Evolutionary conservation across 192 early-diverging fungal genomes (phyloP).

Genomic region (Linnemannia elongata): DNA sequence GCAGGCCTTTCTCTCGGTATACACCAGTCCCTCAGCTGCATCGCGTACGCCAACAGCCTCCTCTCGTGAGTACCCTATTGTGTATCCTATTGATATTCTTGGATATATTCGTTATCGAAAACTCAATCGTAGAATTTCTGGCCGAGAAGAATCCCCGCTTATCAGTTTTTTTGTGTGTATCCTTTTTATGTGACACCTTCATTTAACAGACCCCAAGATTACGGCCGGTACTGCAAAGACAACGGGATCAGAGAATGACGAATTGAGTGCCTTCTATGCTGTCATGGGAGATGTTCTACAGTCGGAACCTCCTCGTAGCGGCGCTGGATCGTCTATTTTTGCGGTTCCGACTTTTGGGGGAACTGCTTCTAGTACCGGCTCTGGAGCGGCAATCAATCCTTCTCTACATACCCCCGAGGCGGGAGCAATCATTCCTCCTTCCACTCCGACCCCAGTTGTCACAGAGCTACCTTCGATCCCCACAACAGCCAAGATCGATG

Average conservation of each 20-base stretch:
- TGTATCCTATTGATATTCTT: not conserved
- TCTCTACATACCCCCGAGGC: not conserved
- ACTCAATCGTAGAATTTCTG: not conserved
- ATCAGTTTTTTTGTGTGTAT: not conserved
- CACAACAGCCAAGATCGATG: constrained; percentile 40
- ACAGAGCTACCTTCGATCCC: constrained; percentile 42
- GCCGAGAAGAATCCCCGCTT: not conserved
- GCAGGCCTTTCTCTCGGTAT: constrained; percentile 67
- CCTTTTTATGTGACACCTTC: not conserved
- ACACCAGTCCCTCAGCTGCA: constrained; percentile 34
- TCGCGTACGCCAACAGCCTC: not conserved
- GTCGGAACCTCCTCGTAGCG: constrained; percentile 8
- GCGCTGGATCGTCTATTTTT: constrained; percentile 11
- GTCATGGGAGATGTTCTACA: constrained; percentile 59
- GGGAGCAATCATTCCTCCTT: not conserved
- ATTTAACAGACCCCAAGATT: not conserved
- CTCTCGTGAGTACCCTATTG: not conserved
- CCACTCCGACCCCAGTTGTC: constrained; percentile 6
- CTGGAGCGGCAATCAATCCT: not conserved
- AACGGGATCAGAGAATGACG: constrained; percentile 62
- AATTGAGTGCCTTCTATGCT: constrained; percentile 74
- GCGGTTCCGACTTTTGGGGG: constrained; percentile 17
- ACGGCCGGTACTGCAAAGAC: not conserved
- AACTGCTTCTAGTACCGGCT: not conserved
- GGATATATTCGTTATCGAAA: not conserved